Evolutionary conservation across 495 filamentous ascomycete species (phyloP).

Genomic region (Aspergillus bridgeri): DNA sequence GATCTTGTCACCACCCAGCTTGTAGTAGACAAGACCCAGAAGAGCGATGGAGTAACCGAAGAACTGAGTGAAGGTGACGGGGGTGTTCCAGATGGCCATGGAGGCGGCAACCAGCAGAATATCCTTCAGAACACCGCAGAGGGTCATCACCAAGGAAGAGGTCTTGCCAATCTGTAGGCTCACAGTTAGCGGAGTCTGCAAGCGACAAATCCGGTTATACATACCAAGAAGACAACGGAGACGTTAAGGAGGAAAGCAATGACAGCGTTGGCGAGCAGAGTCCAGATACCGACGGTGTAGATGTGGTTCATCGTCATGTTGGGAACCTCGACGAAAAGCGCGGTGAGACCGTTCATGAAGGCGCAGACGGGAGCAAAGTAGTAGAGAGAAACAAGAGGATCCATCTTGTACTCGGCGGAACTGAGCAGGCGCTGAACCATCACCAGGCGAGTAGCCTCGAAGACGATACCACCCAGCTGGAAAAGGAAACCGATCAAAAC

Average conservation of each 20-base stretch:
- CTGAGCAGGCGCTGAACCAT: constrained; percentile 88
- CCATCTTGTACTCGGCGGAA: constrained; percentile 95
- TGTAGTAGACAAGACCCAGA: constrained; percentile 91
- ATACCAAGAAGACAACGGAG: constrained; percentile 90
- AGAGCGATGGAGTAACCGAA: constrained; percentile 95
- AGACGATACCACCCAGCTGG: constrained; percentile 79
- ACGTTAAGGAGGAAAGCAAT: constrained; percentile 88
- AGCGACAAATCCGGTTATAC: constrained; percentile 21
- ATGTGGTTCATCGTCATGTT: constrained; percentile 67
- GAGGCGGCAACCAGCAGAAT: constrained; percentile 88
- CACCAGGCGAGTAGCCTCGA: constrained; percentile 87
- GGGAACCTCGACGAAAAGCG: constrained; percentile 75
- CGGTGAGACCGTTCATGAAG: constrained; percentile 78
- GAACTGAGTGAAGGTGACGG: constrained; percentile 77
- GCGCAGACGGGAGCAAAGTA: constrained; percentile 95
- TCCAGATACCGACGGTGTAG: constrained; percentile 68
- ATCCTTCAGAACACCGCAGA: constrained; percentile 98
- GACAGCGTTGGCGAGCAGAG: constrained; percentile 74
- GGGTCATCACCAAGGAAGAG: constrained; percentile 91
- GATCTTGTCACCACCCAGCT: constrained; percentile 83
- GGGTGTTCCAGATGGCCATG: constrained; percentile 85
- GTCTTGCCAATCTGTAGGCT: constrained; percentile 84
- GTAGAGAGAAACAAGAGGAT: constrained; percentile 91
- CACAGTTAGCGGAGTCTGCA: constrained; percentile 6
- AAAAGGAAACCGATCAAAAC: constrained; percentile 81